phyloP scores from a whole-genome alignment of 1,284 basidiomycete genomes.

The Ustilago hordei region DNA sequence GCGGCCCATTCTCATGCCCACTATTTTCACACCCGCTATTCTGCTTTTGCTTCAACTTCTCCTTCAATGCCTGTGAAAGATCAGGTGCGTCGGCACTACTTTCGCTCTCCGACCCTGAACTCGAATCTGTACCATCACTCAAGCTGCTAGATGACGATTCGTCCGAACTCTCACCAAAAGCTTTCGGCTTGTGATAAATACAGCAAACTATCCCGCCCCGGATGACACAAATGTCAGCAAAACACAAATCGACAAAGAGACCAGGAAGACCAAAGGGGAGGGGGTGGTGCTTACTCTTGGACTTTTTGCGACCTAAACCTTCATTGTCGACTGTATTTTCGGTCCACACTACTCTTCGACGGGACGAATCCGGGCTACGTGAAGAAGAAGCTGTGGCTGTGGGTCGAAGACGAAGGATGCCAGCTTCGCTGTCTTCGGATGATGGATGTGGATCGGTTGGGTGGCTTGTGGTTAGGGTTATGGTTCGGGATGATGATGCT shows the following conservation, averaged over 20 bases:
- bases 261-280: not conserved
- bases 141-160: constrained; percentile 25
- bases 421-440: not conserved
- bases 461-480: constrained; percentile 14
- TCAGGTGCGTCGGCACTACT: constrained; percentile 2
- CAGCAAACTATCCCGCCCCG: constrained; percentile 56
- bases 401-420: constrained; percentile 29
- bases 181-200: constrained; percentile 66
- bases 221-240: too few relatives aligned
- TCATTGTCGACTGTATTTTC: constrained; percentile 67
- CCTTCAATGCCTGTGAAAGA: constrained; percentile 3
- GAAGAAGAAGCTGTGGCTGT: not conserved
- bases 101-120: constrained; percentile 15
- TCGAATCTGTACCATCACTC: not conserved
- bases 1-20: too few relatives aligned
- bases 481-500: constrained; percentile 17
- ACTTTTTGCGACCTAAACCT: constrained; percentile 60
- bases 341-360: constrained; percentile 58
- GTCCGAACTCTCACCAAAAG: constrained; percentile 63
- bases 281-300: constrained; percentile 57
- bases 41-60: constrained; percentile 19
- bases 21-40: too few relatives aligned
- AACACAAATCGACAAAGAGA: too few relatives aligned
- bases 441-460: not conserved
- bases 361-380: not conserved